Evolutionary conservation across 2,329 filamentous ascomycete genomes (phyloP).

Genomic region (Pyricularia pennisetigena): DNA sequence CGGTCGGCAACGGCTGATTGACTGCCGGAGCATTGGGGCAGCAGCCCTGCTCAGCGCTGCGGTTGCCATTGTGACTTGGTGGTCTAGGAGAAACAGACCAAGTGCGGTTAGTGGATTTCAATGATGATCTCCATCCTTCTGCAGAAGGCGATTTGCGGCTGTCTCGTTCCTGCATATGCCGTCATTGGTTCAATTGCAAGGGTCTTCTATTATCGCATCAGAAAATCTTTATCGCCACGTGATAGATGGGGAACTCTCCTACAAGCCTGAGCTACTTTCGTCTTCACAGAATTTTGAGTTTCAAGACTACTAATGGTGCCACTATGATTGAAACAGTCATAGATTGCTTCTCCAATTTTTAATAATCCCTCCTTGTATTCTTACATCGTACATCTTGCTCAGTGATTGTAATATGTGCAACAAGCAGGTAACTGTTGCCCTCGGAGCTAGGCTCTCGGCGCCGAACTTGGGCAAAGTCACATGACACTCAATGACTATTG

Average conservation of each 20-base stretch:
- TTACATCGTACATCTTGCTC: no score
- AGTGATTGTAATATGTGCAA: no score
- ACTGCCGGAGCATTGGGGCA: not conserved
- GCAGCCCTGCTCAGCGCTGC: not conserved
- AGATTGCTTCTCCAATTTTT: no score
- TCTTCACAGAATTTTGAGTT: no score
- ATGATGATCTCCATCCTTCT: not conserved
- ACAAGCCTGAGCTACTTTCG: not conserved
- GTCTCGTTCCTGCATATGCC: not conserved
- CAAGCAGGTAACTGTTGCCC: not conserved
- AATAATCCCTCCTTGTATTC: no score
- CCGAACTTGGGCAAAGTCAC: not conserved
- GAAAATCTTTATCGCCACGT: not conserved
- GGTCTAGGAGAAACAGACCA: not conserved
- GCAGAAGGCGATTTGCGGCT: not conserved
- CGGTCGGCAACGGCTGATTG: not conserved
- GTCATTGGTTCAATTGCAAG: not conserved
- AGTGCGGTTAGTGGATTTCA: not conserved
- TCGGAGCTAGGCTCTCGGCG: not conserved
- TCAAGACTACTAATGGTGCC: no score
- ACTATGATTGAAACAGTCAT: no score
- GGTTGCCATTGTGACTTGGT: not conserved
- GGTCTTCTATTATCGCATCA: not conserved
- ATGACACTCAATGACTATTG: not conserved
- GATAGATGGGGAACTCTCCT: not conserved